Evolutionary conservation across 1,284 basidiomycete species (phyloP).

Genomic region (Trichosporon sp.): DNA sequence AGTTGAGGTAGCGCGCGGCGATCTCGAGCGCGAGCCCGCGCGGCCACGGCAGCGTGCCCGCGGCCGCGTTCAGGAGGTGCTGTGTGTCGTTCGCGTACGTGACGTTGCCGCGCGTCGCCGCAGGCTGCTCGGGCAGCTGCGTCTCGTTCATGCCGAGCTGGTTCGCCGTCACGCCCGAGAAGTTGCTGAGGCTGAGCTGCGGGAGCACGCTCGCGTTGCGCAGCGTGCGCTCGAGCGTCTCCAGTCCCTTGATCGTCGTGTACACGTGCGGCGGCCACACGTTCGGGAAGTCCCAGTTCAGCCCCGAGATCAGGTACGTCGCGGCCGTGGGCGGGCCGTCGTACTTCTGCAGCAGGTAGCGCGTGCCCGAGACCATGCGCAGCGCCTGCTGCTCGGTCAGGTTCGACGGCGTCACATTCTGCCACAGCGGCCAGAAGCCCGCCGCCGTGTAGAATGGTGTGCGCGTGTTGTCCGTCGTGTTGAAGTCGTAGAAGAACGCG

Average conservation of each 20-base stretch:
- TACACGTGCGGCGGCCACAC: slow-evolving; percentile 70
- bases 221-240: slow-evolving; percentile 45
- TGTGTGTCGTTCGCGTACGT: background rate
- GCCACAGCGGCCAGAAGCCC: slow-evolving; percentile 85
- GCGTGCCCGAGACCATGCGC: slow-evolving; percentile 65
- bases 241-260: slow-evolving; percentile 69
- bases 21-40: slow-evolving; percentile 60
- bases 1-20: slow-evolving; percentile 64
- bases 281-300: slow-evolving; percentile 64
- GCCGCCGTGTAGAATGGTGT: slow-evolving; percentile 63
- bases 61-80: slow-evolving; percentile 2
- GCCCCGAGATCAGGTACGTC: slow-evolving; percentile 69
- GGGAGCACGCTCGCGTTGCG: slow-evolving; percentile 25
- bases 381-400: slow-evolving; percentile 62
- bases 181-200: slow-evolving; percentile 13
- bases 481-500: slow-evolving; percentile 71
- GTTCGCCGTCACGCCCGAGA: slow-evolving; percentile 59
- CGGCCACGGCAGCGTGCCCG: slow-evolving; percentile 38
- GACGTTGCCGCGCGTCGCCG: slow-evolving; percentile 29
- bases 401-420: slow-evolving; percentile 71
- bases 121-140: slow-evolving; percentile 64
- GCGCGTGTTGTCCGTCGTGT: slow-evolving; percentile 62
- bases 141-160: slow-evolving; percentile 68
- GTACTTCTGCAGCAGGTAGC: slow-evolving; percentile 73
- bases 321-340: slow-evolving; percentile 67